These are phyloP conservation scores for Ceratonia siliqua DNA, from an alignment of 306 rosid species.

Conservation along the genomic window DNA sequence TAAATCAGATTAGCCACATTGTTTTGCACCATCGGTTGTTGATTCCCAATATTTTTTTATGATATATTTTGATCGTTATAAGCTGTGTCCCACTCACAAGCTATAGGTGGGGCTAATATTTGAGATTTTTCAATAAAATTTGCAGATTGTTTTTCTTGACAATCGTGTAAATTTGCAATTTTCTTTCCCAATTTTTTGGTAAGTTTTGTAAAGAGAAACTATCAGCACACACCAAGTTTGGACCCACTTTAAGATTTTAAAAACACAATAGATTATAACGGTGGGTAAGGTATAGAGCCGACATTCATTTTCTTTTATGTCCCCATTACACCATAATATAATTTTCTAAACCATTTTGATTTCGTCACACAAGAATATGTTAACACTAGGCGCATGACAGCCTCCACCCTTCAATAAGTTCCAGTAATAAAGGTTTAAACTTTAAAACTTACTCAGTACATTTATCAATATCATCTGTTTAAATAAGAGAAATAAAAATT, in stretches of 20 bases:
- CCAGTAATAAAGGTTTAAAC: neutral
- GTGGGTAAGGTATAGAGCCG: conserved; percentile 57
- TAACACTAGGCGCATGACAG: conserved; percentile 36
- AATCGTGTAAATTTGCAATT: neutral
- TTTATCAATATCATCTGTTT: too few species aligned
- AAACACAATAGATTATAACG: neutral
- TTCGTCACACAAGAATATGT: conserved; percentile 31
- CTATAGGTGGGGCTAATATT: too few species aligned
- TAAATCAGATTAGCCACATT: conserved; percentile 32
- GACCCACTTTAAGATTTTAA: neutral
- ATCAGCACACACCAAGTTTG: neutral
- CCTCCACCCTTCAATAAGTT: neutral
- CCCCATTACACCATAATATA: conserved; percentile 38
- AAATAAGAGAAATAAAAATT: too few species aligned
- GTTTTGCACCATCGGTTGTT: conserved; percentile 33
- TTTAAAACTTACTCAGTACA: too few species aligned
- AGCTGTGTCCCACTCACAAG: neutral
- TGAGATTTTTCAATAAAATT: neutral
- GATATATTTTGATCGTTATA: neutral
- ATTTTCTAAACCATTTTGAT: conserved; percentile 33
- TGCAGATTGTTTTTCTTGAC: neutral
- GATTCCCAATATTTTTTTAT: conserved; percentile 38
- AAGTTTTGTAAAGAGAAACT: neutral
- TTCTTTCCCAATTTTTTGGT: neutral
- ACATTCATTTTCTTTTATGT: conserved; percentile 52